These are phyloP conservation scores for Sarocladium kiliense DNA, from an alignment of 2,329 filamentous ascomycete genomes.

Conservation along the genomic window DNA sequence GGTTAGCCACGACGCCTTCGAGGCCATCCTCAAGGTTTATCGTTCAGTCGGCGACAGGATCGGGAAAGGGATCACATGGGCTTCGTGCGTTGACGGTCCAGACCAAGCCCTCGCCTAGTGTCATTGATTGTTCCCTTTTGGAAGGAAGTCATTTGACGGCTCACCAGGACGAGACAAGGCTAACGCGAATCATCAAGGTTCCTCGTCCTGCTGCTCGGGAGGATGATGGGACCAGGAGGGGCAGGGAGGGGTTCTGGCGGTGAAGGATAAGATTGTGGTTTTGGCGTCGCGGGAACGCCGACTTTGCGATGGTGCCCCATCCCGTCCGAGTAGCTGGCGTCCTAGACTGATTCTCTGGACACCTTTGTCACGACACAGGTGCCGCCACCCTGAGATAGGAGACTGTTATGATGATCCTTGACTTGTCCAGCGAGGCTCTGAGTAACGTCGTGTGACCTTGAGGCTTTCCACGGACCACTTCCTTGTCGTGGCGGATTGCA, in stretches of 20 bases:
- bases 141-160: background rate
- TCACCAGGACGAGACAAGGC: background rate
- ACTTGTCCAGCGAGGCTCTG: too few relatives aligned
- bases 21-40: background rate
- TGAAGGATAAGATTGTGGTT: constrained; percentile 2
- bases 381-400: background rate
- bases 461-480: too few relatives aligned
- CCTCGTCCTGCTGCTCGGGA: background rate
- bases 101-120: background rate
- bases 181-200: background rate
- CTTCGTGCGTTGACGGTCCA: background rate
- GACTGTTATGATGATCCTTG: background rate
- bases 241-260: background rate
- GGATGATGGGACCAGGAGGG: background rate
- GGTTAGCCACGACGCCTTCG: background rate
- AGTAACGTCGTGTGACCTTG: background rate
- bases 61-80: background rate
- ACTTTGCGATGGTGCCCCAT: background rate
- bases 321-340: background rate
- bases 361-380: background rate
- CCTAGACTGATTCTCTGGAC: background rate
- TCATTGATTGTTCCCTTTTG: background rate
- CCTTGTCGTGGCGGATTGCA: background rate
- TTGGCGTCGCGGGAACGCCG: background rate
- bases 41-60: background rate